phyloP scores from a whole-genome alignment of 805 yeast species.

The Nakazawaea sp. region DNA sequence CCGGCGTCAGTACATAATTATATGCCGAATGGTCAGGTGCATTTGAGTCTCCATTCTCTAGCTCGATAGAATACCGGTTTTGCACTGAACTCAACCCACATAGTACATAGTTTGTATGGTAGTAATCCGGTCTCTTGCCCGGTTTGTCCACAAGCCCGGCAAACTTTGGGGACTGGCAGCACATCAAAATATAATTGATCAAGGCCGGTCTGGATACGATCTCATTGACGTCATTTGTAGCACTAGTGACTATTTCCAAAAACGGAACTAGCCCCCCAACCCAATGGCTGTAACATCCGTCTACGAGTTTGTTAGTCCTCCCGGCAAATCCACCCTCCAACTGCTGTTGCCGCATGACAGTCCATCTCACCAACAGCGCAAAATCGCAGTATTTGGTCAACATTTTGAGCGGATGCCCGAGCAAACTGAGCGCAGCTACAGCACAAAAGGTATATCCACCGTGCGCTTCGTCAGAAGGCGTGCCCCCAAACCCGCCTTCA shows the following conservation, averaged over 20 bases:
- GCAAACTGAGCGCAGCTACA: conserved; percentile 49
- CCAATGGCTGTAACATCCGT: conserved; percentile 96
- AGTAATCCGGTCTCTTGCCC: conserved; percentile 69
- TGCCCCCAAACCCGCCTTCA: conserved; percentile 94
- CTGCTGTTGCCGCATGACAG: conserved; percentile 55
- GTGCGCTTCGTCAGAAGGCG: conserved; percentile 84
- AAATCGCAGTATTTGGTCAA: conserved; percentile 35
- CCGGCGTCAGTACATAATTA: conserved; percentile 17
- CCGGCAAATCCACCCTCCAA: conserved; percentile 90
- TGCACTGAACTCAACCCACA: conserved; percentile 67
- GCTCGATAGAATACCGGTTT: conserved; percentile 27
- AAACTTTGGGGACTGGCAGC: conserved; percentile 55
- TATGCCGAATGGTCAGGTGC: conserved; percentile 17
- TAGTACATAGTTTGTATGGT: conserved; percentile 83
- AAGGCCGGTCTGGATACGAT: conserved; percentile 51
- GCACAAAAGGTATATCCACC: conserved; percentile 97
- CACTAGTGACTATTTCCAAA: conserved; percentile 43
- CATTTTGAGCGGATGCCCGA: conserved; percentile 30
- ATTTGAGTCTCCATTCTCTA: background rate
- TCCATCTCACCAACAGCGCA: conserved; percentile 56
- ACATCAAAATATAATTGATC: conserved; percentile 58
- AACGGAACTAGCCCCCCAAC: conserved; percentile 73
- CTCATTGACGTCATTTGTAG: conserved; percentile 14
- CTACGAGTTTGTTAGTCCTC: conserved; percentile 87
- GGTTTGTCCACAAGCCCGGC: conserved; percentile 94